These are phyloP conservation scores for Hemerocallis citrina DNA, from an alignment of 106 monocot genomes.

Conservation along the genomic window DNA sequence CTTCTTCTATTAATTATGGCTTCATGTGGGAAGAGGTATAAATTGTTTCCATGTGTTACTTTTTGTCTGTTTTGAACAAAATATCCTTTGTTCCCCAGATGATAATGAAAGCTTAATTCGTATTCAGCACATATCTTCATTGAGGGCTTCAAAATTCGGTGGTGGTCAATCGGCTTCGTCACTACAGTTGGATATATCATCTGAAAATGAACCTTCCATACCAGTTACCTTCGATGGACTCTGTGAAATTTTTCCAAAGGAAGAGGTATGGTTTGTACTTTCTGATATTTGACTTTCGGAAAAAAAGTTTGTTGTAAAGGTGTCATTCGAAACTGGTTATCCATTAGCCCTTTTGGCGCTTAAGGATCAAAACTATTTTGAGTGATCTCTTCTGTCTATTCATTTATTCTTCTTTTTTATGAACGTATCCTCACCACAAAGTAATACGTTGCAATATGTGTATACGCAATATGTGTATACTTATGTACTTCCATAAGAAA, in stretches of 20 bases:
- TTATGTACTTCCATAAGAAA: too few relatives aligned
- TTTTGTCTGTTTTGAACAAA: too few relatives aligned
- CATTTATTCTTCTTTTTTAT: too few relatives aligned
- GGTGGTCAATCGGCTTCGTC: neutral
- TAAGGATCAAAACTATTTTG: neutral
- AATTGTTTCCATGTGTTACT: too few relatives aligned
- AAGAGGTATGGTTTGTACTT: conserved; percentile 23
- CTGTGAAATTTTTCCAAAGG: conserved; percentile 3
- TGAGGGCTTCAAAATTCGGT: conserved; percentile 15
- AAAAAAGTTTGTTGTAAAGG: neutral
- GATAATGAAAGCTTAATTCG: neutral
- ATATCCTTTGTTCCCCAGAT: neutral
- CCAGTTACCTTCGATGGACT: neutral
- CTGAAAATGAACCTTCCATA: conserved; percentile 14
- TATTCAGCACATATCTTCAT: conserved; percentile 29
- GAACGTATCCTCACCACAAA: too few relatives aligned
- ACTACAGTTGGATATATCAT: neutral
- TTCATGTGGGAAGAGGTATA: conserved; percentile 22
- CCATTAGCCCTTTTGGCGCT: neutral
- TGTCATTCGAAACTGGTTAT: neutral
- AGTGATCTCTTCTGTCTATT: too few relatives aligned
- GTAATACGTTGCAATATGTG: too few relatives aligned
- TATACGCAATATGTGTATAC: too few relatives aligned
- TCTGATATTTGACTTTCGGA: neutral
- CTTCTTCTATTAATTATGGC: conserved; percentile 3